Evolutionary conservation across 1,139 yeast genomes (phyloP).

Genomic region (Tardiomyces blankii): DNA sequence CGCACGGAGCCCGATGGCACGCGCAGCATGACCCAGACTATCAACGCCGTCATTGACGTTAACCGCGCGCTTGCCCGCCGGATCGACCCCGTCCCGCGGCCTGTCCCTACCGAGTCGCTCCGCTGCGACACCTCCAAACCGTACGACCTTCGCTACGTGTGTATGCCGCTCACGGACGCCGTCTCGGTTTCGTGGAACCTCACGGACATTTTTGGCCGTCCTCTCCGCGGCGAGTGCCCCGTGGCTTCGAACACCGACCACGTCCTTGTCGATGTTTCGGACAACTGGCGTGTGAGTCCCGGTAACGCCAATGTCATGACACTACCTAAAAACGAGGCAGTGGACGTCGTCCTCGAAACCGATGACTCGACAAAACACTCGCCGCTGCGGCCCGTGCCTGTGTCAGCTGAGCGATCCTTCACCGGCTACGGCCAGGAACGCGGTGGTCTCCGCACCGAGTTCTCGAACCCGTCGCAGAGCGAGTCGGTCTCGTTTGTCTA

Average conservation of each 20-base stretch:
- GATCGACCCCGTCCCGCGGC: conserved; percentile 69
- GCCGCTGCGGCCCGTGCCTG: conserved; percentile 29
- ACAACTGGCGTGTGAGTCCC: conserved; percentile 15
- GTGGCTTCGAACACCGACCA: conserved; percentile 21
- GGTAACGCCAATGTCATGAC: not conserved
- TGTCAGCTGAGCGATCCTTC: conserved; percentile 69
- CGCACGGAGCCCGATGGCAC: conserved; percentile 38
- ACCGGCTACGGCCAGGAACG: conserved; percentile 88
- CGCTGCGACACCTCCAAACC: conserved; percentile 60
- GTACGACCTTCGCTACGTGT: conserved; percentile 46
- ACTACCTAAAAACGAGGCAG: not conserved
- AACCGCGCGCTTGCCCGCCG: conserved; percentile 53
- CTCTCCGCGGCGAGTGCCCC: conserved; percentile 54
- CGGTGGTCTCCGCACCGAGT: conserved; percentile 78
- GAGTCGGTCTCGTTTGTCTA: conserved; percentile 43
- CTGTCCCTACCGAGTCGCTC: conserved; percentile 54
- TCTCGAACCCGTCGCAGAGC: conserved; percentile 49
- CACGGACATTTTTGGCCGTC: conserved; percentile 57
- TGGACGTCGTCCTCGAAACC: not conserved
- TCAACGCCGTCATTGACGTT: conserved; percentile 66
- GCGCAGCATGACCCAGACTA: conserved; percentile 48
- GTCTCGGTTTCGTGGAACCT: conserved; percentile 42
- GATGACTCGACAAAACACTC: not conserved
- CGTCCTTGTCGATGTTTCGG: conserved; percentile 20
- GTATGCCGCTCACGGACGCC: conserved; percentile 64